These are phyloP conservation scores for Phytophthora agathidicida DNA, from an alignment of 352 stramenopile genomes.

Conservation along the genomic window DNA sequence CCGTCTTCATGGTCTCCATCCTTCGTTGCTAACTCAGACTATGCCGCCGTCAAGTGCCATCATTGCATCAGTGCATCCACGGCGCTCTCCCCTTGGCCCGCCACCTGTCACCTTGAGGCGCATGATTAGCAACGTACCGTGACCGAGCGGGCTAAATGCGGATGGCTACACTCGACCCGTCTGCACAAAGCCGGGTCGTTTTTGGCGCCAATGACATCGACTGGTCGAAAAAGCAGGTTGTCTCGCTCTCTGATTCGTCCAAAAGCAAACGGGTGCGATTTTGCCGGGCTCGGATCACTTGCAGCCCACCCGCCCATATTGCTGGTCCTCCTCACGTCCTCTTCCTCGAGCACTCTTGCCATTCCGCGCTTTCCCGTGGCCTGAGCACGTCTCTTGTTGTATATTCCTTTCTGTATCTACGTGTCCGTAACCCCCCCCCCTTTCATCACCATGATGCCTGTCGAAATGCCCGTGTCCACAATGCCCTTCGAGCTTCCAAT, in stretches of 20 bases:
- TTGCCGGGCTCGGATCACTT: constrained; percentile 11
- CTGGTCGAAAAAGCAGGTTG: constrained; percentile 11
- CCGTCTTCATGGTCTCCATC: neutral
- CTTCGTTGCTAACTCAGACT: neutral
- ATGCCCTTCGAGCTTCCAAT: constrained; percentile 39
- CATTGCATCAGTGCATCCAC: neutral
- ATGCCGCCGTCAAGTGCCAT: neutral
- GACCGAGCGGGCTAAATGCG: constrained; percentile 16
- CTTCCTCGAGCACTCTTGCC: constrained; percentile 25
- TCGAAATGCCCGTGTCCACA: constrained; percentile 16
- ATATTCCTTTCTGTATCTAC: constrained; percentile 19
- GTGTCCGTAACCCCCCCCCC: neutral
- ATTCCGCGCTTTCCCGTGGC: constrained; percentile 46
- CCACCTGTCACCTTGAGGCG: constrained; percentile 11
- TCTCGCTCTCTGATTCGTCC: constrained; percentile 1
- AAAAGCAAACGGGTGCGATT: constrained; percentile 12
- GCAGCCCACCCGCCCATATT: constrained; percentile 24
- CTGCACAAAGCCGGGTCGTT: constrained; percentile 4
- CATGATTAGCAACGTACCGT: constrained; percentile 10
- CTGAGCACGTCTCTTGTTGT: constrained; percentile 36
- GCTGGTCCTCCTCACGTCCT: constrained; percentile 21
- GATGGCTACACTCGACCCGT: constrained; percentile 32
- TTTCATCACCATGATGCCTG: constrained; percentile 6
- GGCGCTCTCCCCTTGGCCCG: neutral
- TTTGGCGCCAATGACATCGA: constrained; percentile 1